Conservation (phyloP, 352 stramenopile genomes). For the Phytophthora megakarya region DNA sequence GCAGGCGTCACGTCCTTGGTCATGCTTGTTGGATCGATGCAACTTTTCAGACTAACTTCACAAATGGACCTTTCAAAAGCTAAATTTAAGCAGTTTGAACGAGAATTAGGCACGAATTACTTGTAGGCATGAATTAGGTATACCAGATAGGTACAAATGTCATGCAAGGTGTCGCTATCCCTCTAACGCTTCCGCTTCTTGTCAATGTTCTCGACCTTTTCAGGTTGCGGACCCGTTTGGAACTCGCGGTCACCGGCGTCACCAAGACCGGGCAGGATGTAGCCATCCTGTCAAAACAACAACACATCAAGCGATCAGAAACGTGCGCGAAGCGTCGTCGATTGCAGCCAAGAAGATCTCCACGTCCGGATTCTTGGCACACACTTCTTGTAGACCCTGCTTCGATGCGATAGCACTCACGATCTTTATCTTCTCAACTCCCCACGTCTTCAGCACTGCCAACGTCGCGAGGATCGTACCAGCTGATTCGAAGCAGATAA, state of each 20-base stretch:
- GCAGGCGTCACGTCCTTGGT: conserved; percentile 42
- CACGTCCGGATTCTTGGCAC: conserved; percentile 74
- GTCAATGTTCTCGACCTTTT: conserved; percentile 34
- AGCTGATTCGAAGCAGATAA: too few relatives aligned
- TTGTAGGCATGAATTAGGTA: too few relatives aligned
- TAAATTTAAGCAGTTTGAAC: too few relatives aligned
- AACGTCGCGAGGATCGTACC: conserved; percentile 95
- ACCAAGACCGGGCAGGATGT: conserved; percentile 82
- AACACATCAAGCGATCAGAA: conserved; percentile 27
- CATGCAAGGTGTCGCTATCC: too few relatives aligned
- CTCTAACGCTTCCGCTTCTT: conserved; percentile 78
- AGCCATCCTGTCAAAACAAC: conserved; percentile 58
- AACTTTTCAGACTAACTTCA: conserved; percentile 21
- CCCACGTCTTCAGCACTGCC: conserved; percentile 96
- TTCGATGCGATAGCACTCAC: conserved; percentile 94
- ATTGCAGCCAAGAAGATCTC: conserved; percentile 82
- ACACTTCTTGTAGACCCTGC: conserved; percentile 88
- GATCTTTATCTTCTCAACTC: conserved; percentile 93
- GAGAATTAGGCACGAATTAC: too few relatives aligned
- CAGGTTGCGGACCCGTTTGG: conserved; percentile 63
- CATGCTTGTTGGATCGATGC: conserved; percentile 16
- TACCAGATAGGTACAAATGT: too few relatives aligned
- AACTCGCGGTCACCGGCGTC: conserved; percentile 88
- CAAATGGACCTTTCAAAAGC: too few relatives aligned
- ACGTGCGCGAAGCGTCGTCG: conserved; percentile 48